These are phyloP conservation scores for Chaetomium cochliodes DNA, from an alignment of 495 filamentous ascomycete species.

Conservation along the genomic window DNA sequence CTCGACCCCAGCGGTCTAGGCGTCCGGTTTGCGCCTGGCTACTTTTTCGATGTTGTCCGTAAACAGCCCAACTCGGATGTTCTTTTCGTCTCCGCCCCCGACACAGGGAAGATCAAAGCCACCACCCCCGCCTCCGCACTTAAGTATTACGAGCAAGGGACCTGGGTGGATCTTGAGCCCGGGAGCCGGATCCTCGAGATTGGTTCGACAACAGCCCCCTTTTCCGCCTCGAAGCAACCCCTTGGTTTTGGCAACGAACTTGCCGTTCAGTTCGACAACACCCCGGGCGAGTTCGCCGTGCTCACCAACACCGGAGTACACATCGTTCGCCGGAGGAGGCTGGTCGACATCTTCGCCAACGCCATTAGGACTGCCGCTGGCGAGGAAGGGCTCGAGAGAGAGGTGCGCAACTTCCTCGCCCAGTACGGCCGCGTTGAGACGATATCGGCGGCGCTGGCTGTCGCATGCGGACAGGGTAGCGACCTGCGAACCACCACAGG, in stretches of 20 bases:
- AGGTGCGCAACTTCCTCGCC: slow-evolving; percentile 76
- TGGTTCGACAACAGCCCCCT: slow-evolving; percentile 68
- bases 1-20: slow-evolving; percentile 58
- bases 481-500: slow-evolving; percentile 68
- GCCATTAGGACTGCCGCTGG: slow-evolving; percentile 60
- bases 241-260: slow-evolving; percentile 91
- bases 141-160: slow-evolving; percentile 66
- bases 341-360: slow-evolving; percentile 91
- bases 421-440: slow-evolving; percentile 84
- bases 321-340: slow-evolving; percentile 72
- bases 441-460: slow-evolving; percentile 85
- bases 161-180: slow-evolving; percentile 64
- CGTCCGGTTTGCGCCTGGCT: slow-evolving; percentile 77
- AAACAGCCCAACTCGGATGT: slow-evolving; percentile 56
- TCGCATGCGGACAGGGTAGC: slow-evolving; percentile 89
- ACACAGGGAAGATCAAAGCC: slow-evolving; percentile 74
- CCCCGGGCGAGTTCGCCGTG: slow-evolving; percentile 78
- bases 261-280: slow-evolving; percentile 86
- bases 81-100: slow-evolving; percentile 82
- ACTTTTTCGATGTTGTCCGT: slow-evolving; percentile 78
- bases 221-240: slow-evolving; percentile 65
- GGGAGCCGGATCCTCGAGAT: slow-evolving; percentile 67
- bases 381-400: slow-evolving; percentile 75
- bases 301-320: slow-evolving; percentile 88
- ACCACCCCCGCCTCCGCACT: slow-evolving; percentile 50